A percentile compares a stretch with the other conserved stretches of the same genome.
These are phyloP conservation scores for Lathyrus sativus DNA, from an alignment of 306 rosid genomes.

Conservation along the genomic window DNA sequence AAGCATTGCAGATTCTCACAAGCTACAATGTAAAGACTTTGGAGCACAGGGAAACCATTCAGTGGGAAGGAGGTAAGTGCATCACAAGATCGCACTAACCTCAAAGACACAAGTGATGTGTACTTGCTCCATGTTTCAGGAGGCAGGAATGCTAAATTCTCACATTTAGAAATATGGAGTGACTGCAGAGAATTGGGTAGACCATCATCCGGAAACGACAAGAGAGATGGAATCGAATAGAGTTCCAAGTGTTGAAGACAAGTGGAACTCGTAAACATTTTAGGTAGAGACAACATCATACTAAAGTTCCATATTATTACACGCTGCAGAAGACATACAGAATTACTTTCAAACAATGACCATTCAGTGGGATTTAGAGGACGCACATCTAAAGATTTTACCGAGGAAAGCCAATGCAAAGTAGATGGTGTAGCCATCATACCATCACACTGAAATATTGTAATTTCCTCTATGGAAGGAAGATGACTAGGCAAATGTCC, in stretches of 20 bases:
- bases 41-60: slow-evolving; percentile 18
- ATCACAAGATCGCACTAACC: rapidly evolving
- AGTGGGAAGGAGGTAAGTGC: slow-evolving; percentile 4
- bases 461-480: not conserved
- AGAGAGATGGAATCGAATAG: not conserved
- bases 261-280: not conserved
- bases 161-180: rapidly evolving
- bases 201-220: not conserved
- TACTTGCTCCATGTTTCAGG: slow-evolving; percentile 5
- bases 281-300: not conserved
- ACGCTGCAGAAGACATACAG: not conserved
- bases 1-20: not conserved
- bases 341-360: not conserved
- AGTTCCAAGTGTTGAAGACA: not conserved
- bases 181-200: slow-evolving; percentile 9
- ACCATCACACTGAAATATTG: not conserved
- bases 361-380: not conserved
- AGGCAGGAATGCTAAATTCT: slow-evolving; percentile 12
- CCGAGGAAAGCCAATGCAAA: not conserved
- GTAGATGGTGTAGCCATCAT: not conserved
- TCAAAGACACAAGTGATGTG: not conserved
- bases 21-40: not conserved
- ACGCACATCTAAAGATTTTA: not conserved
- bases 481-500: slow-evolving; percentile 11
- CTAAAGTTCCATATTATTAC: not conserved